Evolutionary conservation across 345 rosid species (phyloP).

Genomic region (Lumnitzera racemosa): DNA sequence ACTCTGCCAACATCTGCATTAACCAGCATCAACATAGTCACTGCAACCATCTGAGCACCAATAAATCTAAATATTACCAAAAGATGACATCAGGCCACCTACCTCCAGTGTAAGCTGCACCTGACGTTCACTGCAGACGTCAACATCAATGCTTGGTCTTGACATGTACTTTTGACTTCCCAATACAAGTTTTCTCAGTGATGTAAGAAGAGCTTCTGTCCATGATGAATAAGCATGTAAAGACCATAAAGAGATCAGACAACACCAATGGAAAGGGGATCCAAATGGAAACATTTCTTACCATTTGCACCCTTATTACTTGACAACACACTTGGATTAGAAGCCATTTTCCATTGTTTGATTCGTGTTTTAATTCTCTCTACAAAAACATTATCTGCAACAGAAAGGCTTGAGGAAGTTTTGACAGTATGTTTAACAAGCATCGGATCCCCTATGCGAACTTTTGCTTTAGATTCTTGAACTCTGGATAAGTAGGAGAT

Average conservation of each 20-base stretch:
- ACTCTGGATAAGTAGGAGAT: constrained; percentile 78
- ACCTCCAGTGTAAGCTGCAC: constrained; percentile 69
- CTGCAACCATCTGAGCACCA: neutral
- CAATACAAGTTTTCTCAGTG: constrained; percentile 48
- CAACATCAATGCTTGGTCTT: constrained; percentile 68
- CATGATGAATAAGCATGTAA: constrained; percentile 9
- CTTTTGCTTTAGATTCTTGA: constrained; percentile 65
- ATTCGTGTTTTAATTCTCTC: constrained; percentile 64
- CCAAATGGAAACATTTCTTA: constrained; percentile 7
- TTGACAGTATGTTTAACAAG: constrained; percentile 17
- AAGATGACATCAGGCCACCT: constrained; percentile 9
- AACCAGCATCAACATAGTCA: neutral
- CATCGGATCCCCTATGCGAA: constrained; percentile 45
- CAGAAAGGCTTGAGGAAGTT: constrained; percentile 37
- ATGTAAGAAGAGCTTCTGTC: constrained; percentile 50
- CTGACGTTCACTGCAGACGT: constrained; percentile 83
- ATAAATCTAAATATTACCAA: neutral
- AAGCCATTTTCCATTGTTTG: constrained; percentile 60
- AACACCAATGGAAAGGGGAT: neutral
- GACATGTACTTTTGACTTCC: constrained; percentile 54
- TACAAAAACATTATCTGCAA: constrained; percentile 66
- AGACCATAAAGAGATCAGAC: constrained; percentile 6
- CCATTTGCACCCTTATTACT: constrained; percentile 59
- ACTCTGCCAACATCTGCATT: constrained; percentile 56
- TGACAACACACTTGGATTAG: constrained; percentile 21